Evolutionary conservation across 345 rosid species (phyloP), one percentile per base, ranked within the genome.

Genomic region (Mercurialis annua): DNA sequence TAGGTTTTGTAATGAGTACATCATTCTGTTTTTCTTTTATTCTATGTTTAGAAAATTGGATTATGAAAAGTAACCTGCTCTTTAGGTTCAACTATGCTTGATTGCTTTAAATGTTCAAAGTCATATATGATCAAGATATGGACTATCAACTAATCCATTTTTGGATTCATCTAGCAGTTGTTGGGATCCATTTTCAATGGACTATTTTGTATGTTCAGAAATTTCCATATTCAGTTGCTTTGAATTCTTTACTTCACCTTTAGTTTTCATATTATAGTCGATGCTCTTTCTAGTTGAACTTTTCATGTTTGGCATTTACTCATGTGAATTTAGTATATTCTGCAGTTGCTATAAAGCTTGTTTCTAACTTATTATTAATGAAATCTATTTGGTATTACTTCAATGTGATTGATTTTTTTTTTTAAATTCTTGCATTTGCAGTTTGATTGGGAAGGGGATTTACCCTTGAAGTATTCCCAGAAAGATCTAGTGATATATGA

Each of bases 361-460:
- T 18, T 36, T 38, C 36, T 5, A 47, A 3, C 51, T 4, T 4
- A 47, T 15, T 47, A 15, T 47, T 3, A 15, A 15, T 4, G 51
- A 6, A 9, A 4, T 15, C 6, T 47, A 7, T 47, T 47, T 9
- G 8, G n/a, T 51, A 51, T 51, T 51, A 10, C 10, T 51, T n/a
- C 12, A 21, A 51, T 23, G 14, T 51, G 56, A 11, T 51, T n/a
- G n/a, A n/a, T n/a, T n/a, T n/a, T n/a, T n/a, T n/a, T n/a, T n/a
- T 21, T 21, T 55, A 15, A 53, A 43, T n/a, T 71, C 68, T 70
- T 38, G 31, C 56, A 16, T 79, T 55, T 77, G 66, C 86, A 93
- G 98, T 88, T 93, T 84, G 96, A 93, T 67, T 93, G 98, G 98
- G 96, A 93, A 71, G 98, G 98, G 61, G 98, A 93, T 86, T 80